phyloP scores from a whole-genome alignment of 345 rosid genomes.

The Dovyalis caffra region DNA sequence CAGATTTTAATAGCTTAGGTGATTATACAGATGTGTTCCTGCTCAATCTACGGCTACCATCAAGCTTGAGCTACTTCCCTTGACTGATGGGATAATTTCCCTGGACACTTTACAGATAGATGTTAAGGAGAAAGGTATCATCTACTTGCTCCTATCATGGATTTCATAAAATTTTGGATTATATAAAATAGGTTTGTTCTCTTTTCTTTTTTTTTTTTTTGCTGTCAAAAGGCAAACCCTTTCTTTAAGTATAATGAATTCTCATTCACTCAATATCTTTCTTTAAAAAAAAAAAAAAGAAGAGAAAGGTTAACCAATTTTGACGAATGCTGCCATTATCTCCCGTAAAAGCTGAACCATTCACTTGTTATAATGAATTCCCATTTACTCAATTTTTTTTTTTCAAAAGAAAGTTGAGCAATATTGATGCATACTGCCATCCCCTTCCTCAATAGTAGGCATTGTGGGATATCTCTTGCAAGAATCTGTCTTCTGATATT shows the following conservation, averaged over 20 bases:
- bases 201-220: background rate
- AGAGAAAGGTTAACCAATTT: too few species aligned
- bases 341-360: background rate
- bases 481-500: background rate
- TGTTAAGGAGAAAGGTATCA: conserved; percentile 88
- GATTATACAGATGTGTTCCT: conserved; percentile 76
- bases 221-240: background rate
- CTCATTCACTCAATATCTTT: background rate
- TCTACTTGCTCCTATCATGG: background rate
- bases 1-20: conserved; percentile 12
- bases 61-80: conserved; percentile 88
- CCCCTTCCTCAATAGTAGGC: background rate
- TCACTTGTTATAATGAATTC: too few species aligned
- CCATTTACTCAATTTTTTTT: too few species aligned
- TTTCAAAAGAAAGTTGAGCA: background rate
- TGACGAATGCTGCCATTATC: background rate
- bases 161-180: background rate
- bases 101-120: conserved; percentile 82
- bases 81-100: conserved; percentile 97
- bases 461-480: background rate
- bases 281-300: too few species aligned
- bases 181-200: background rate
- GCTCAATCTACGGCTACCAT: conserved; percentile 82
- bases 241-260: background rate
- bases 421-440: background rate